Evolutionary conservation across 2,329 filamentous ascomycete species (phyloP).

Genomic region (Penicillium sp.): DNA sequence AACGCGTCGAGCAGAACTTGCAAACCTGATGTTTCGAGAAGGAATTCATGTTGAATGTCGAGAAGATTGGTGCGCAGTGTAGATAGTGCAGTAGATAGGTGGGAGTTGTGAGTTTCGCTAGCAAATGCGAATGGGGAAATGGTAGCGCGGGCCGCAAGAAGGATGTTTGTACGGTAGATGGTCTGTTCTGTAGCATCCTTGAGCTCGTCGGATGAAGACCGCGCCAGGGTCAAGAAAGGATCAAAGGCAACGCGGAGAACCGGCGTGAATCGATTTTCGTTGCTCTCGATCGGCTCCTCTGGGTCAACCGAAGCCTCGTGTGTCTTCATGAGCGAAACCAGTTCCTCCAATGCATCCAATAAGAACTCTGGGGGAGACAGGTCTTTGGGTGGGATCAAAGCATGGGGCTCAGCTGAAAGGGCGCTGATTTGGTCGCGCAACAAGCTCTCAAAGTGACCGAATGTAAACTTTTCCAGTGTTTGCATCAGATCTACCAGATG

Average conservation of each 20-base stretch:
- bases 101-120: constrained; percentile 56
- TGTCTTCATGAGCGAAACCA: constrained; percentile 77
- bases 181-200: constrained; percentile 45
- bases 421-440: constrained; percentile 70
- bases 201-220: constrained; percentile 51
- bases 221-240: constrained; percentile 70
- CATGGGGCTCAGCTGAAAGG: constrained; percentile 68
- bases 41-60: constrained; percentile 68
- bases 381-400: constrained; percentile 68
- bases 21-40: constrained; percentile 73
- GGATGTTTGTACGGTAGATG: constrained; percentile 49
- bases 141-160: constrained; percentile 41
- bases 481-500: constrained; percentile 67
- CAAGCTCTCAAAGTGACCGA: constrained; percentile 77
- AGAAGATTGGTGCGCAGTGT: constrained; percentile 53
- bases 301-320: constrained; percentile 73
- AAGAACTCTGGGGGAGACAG: constrained; percentile 78
- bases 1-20: constrained; percentile 61
- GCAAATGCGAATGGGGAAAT: constrained; percentile 58
- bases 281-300: constrained; percentile 45
- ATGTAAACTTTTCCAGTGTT: constrained; percentile 69
- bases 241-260: constrained; percentile 78
- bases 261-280: constrained; percentile 68
- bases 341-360: constrained; percentile 71
- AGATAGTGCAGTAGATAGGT: constrained; percentile 54